Evolutionary conservation across 2,329 filamentous ascomycete genomes (phyloP).

Genomic region (Magnaporthales sp.): DNA sequence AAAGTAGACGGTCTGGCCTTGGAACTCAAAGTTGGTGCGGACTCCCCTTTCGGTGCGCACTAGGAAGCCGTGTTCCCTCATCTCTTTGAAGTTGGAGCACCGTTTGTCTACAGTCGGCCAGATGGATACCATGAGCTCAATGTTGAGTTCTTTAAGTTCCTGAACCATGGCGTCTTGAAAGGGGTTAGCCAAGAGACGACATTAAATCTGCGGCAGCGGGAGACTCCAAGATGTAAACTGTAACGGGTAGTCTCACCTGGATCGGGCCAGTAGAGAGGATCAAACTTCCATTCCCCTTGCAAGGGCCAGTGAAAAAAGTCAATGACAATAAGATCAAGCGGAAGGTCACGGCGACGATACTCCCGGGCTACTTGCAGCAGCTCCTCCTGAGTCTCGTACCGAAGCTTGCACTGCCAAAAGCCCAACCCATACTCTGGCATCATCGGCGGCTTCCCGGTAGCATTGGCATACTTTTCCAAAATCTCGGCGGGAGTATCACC

Average conservation of each 20-base stretch:
- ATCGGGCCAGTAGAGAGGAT: constrained; percentile 55
- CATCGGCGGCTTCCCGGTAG: constrained; percentile 52
- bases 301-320: constrained; percentile 62
- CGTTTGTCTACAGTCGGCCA: constrained; percentile 57
- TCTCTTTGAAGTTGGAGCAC: constrained; percentile 52
- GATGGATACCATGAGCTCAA: constrained; percentile 62
- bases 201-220: no score
- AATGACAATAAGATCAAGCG: constrained; percentile 56
- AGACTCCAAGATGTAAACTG: no score
- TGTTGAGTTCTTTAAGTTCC: constrained; percentile 47
- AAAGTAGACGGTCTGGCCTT: constrained; percentile 50
- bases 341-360: constrained; percentile 44
- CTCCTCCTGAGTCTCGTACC: constrained; percentile 59
- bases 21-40: constrained; percentile 48
- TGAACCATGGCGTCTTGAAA: constrained; percentile 45
- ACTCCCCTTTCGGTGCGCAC: constrained; percentile 53
- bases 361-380: constrained; percentile 50
- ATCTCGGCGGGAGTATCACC: constrained; percentile 47
- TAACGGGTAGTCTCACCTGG: constrained; percentile 14
- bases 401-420: constrained; percentile 61
- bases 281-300: constrained; percentile 62
- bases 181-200: no score
- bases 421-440: constrained; percentile 63
- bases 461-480: constrained; percentile 43
- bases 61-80: constrained; percentile 51